Evolutionary conservation across 225 moss, liverwort and hornwort genomes (phyloP), one percentile per base, ranked within the genome.

Genomic region (Pseudisothecium myosuroides): DNA sequence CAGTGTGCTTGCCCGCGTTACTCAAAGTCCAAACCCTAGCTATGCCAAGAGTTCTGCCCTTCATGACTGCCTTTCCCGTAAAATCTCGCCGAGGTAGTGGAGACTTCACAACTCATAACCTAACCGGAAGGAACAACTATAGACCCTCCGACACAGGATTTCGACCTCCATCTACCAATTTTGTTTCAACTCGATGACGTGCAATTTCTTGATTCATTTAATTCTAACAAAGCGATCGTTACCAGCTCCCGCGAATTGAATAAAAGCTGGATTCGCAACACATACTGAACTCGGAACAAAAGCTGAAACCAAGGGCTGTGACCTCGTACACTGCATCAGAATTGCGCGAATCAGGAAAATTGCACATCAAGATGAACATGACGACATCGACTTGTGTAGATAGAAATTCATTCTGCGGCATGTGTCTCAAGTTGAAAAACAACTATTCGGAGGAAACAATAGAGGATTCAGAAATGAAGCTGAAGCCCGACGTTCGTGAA

Each of bases 1-100:
- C 81, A 61, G 83, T 83, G 76, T 77, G 86, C 82, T 92, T 93
- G 85, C 83, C 89, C 88, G 85, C 93, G 85, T 95, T 95, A 90
- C 87, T 91, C 59, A 96, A 90, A 80, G 97, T 97, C 98, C 97
- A 98, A 81, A 98, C 95, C 94, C 92, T 94, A 85, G 96, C 95
- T 86, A 95, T 90, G 83, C 92, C 90, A 90, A 89, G 93, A 85
- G 91, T 85, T 74, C 85, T 73, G 73, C 73, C 9, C 85, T 85
- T 85, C 85, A 85, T 85, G 59, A 60, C 60, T 72, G 72, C 34
- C 34, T 24, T 85, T 85, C 45, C 72, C 45, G 72, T 22, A 22
- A 73, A 43, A 26, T 56, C 45, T 74, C 73, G 73, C 73, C 45
- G 36, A 18, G 20, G 26, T 22, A 31, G 45, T 23, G 71, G 14